Evolutionary conservation across 1,139 yeast species (phyloP).

Genomic region (Pichia terricola): DNA sequence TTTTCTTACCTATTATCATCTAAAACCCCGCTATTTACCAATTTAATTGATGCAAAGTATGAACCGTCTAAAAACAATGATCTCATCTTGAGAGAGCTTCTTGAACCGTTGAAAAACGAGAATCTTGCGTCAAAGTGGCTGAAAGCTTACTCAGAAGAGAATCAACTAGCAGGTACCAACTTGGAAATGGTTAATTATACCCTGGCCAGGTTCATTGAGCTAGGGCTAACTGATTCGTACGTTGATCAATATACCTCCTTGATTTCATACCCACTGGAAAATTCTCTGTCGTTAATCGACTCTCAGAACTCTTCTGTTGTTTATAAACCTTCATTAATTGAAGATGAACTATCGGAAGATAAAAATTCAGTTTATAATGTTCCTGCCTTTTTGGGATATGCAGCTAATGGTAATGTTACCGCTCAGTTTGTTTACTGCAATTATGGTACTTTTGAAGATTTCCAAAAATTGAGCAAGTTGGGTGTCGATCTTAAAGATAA

Average conservation of each 20-base stretch:
- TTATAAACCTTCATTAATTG: slow-evolving; percentile 58
- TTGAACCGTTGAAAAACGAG: slow-evolving; percentile 28
- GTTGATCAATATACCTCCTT: slow-evolving; percentile 53
- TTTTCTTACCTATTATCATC: background rate
- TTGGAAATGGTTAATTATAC: slow-evolving; percentile 60
- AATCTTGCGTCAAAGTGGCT: slow-evolving; percentile 49
- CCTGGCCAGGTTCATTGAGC: slow-evolving; percentile 47
- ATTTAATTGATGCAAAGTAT: no score
- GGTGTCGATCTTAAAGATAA: slow-evolving; percentile 43
- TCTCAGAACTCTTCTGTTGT: slow-evolving; percentile 15
- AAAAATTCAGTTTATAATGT: slow-evolving; percentile 44
- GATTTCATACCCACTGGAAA: slow-evolving; percentile 52
- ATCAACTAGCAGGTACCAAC: slow-evolving; percentile 70
- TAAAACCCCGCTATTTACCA: background rate
- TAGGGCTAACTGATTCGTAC: slow-evolving; percentile 39
- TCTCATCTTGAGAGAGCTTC: no score
- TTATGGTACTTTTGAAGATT: slow-evolving; percentile 52
- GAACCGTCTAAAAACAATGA: no score
- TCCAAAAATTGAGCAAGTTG: slow-evolving; percentile 31
- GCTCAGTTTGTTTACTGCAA: slow-evolving; percentile 51
- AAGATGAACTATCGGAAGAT: slow-evolving; percentile 66
- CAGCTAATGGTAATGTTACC: slow-evolving; percentile 61
- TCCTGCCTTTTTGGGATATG: slow-evolving; percentile 60
- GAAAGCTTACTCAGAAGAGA: slow-evolving; percentile 43
- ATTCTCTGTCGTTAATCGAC: slow-evolving; percentile 37